Conservation (phyloP, 495 filamentous ascomycete genomes). For the Apiosordaria backusii region DNA sequence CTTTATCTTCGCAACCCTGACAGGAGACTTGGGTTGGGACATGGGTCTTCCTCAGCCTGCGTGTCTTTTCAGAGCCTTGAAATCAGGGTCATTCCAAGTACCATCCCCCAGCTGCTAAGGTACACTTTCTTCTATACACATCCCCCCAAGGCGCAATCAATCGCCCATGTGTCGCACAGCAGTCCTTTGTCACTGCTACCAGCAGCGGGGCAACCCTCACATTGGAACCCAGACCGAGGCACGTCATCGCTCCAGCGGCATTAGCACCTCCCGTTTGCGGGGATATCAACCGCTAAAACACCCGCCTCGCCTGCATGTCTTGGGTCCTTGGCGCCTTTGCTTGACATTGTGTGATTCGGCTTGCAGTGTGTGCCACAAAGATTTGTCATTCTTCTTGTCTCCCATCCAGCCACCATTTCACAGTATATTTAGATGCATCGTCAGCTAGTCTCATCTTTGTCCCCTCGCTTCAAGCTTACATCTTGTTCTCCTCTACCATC, state of each 20-base stretch:
- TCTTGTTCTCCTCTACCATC: not conserved
- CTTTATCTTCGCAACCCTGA: too few relatives aligned
- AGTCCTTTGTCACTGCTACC: not conserved
- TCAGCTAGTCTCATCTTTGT: not conserved
- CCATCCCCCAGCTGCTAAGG: too few relatives aligned
- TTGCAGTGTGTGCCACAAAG: constrained; percentile 1
- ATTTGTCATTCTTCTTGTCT: not conserved
- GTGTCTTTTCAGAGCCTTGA: too few relatives aligned
- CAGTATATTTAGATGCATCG: not conserved
- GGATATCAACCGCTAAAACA: not conserved
- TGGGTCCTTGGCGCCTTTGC: not conserved
- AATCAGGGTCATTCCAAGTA: too few relatives aligned
- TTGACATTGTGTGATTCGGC: not conserved
- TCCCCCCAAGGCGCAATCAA: too few relatives aligned
- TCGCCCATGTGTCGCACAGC: not conserved
- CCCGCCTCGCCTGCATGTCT: not conserved
- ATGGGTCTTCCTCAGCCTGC: too few relatives aligned
- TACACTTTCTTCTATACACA: too few relatives aligned
- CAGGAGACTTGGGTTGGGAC: too few relatives aligned
- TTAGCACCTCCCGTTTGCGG: constrained; percentile 1
- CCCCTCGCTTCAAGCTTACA: not conserved
- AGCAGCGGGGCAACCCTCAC: not conserved
- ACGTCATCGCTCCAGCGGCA: constrained; percentile 12
- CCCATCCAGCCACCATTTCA: not conserved
- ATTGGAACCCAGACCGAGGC: constrained; percentile 12